phyloP scores from a whole-genome alignment of 306 rosid species.

The Cucurbita maxima region DNA sequence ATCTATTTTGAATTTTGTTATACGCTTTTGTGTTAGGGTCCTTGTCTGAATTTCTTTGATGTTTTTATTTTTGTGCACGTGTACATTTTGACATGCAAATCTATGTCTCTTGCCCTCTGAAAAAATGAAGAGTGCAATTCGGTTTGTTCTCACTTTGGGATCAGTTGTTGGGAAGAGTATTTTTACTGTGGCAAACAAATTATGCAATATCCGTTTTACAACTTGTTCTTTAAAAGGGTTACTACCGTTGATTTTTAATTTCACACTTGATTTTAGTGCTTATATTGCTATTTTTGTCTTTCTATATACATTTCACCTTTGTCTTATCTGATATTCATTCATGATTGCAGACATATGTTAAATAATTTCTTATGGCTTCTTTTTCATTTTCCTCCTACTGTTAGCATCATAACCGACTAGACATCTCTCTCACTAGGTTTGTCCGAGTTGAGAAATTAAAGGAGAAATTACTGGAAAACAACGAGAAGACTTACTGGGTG shows the following conservation, averaged over 20 bases:
- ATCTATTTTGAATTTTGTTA: not conserved
- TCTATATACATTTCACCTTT: not conserved
- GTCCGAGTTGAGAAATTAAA: conserved; percentile 71
- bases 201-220: not conserved
- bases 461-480: conserved; percentile 75
- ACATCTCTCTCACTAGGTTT: conserved; percentile 41
- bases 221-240: not conserved
- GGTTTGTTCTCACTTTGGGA: not conserved
- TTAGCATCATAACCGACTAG: not conserved
- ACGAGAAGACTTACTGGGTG: conserved; percentile 83
- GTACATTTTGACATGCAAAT: not conserved
- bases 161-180: not conserved
- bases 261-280: not conserved
- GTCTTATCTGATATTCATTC: not conserved
- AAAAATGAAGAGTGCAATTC: not conserved
- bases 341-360: not conserved
- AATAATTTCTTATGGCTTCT: not conserved
- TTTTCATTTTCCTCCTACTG: not conserved
- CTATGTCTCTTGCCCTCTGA: not conserved
- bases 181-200: not conserved
- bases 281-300: not conserved
- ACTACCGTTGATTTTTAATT: not conserved
- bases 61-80: not conserved
- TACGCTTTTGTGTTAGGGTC: not conserved
- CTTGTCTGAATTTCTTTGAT: not conserved